phyloP scores from a whole-genome alignment of 495 filamentous ascomycete species.

The Recurvomyces mirabilis region DNA sequence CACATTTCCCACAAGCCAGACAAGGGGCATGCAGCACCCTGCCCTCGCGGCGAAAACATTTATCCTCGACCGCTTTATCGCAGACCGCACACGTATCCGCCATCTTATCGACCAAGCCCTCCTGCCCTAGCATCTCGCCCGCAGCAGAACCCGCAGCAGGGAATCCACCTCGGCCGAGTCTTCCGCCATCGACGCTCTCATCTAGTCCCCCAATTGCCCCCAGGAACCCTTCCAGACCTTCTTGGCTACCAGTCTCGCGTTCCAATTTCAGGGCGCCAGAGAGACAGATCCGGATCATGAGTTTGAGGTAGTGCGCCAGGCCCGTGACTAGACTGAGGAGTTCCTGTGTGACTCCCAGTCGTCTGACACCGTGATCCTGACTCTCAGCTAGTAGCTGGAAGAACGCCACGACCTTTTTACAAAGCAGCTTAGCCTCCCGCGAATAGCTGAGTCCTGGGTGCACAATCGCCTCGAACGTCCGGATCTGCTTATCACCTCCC shows the following conservation, averaged over 20 bases:
- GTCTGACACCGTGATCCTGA: constrained; percentile 74
- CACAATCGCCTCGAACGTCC: constrained; percentile 17
- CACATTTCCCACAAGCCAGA: constrained; percentile 63
- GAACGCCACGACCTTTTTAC: constrained; percentile 98
- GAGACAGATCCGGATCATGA: constrained; percentile 91
- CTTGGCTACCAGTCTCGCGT: constrained; percentile 59
- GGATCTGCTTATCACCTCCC: neutral
- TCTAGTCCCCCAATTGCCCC: constrained; percentile 50
- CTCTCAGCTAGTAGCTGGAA: constrained; percentile 88
- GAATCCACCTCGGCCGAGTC: too few relatives aligned
- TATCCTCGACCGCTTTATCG: constrained; percentile 83
- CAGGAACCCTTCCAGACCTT: constrained; percentile 71
- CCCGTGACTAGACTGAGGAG: constrained; percentile 90
- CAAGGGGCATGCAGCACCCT: constrained; percentile 72
- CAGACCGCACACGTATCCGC: constrained; percentile 69
- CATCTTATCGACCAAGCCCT: constrained; percentile 60
- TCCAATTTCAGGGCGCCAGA: constrained; percentile 89
- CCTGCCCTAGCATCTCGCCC: constrained; percentile 60
- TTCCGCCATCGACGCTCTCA: constrained; percentile 30
- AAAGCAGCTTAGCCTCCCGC: constrained; percentile 90
- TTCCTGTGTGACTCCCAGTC: constrained; percentile 94
- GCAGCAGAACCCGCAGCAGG: too few relatives aligned
- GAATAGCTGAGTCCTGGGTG: constrained; percentile 65
- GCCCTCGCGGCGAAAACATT: constrained; percentile 54
- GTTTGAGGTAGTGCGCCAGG: constrained; percentile 94